Percentiles rank a stretch among this genome's conserved stretches.
Conservation (phyloP, 768 basidiomycete species). For the Grammothele lineata region DNA sequence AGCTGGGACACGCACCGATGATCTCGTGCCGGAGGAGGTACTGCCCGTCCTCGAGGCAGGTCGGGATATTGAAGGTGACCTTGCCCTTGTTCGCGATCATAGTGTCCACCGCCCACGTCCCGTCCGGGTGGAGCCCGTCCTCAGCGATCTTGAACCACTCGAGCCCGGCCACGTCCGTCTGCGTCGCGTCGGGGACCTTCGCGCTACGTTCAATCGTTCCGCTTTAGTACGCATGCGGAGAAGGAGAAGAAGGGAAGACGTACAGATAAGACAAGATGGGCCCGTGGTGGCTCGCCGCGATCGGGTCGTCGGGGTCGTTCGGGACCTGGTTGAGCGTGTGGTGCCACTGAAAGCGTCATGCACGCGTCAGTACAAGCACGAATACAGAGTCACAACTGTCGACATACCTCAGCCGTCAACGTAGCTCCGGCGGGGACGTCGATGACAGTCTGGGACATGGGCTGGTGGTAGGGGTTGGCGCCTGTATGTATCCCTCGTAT, state of each 20-base stretch:
- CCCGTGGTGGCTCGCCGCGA: constrained; percentile 51
- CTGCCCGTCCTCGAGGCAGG: constrained; percentile 42
- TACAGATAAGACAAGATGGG: constrained; percentile 17
- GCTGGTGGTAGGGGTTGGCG: constrained; percentile 48
- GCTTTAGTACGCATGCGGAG: not conserved
- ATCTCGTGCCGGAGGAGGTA: constrained; percentile 50
- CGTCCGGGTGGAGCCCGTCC: constrained; percentile 32
- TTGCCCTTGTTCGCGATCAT: constrained; percentile 46
- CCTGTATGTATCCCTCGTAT: constrained; percentile 18
- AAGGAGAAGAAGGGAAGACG: not conserved
- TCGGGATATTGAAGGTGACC: constrained; percentile 43
- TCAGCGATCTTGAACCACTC: constrained; percentile 52
- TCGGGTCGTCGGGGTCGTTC: constrained; percentile 43
- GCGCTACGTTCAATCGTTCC: constrained; percentile 30
- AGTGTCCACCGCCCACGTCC: constrained; percentile 44
- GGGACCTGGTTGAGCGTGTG: constrained; percentile 17
- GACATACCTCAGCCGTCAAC: constrained; percentile 49
- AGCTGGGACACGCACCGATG: constrained; percentile 35
- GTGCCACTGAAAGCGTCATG: constrained; percentile 4
- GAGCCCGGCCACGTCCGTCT: constrained; percentile 40
- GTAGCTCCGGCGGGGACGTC: constrained; percentile 49
- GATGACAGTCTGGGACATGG: constrained; percentile 41
- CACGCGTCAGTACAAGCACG: no score
- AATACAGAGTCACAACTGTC: constrained; percentile 5
- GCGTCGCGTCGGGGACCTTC: constrained; percentile 39